These are phyloP conservation scores for Lachnellula cervina DNA, from an alignment of 2,329 filamentous ascomycete genomes.

Conservation along the genomic window DNA sequence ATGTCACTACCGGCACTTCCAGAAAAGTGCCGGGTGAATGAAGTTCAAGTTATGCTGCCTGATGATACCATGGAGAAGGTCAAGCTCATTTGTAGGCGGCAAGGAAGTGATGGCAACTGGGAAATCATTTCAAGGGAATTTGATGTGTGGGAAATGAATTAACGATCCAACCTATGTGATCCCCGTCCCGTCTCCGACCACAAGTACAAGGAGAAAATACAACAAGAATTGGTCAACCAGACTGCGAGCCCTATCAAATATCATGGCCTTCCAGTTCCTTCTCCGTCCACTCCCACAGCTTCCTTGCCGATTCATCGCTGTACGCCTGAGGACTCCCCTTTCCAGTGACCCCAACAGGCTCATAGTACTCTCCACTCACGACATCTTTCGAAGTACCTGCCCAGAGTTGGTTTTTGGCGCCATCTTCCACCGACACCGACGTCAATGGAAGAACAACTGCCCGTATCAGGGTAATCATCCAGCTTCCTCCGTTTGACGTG, in stretches of 20 bases:
- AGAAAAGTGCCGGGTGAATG: slow-evolving; percentile 17
- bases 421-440: slow-evolving; percentile 20
- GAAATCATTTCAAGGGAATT: not conserved
- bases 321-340: not conserved
- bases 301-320: not conserved
- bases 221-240: no score
- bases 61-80: not conserved
- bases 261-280: not conserved
- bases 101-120: not conserved
- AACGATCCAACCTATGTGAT: not conserved
- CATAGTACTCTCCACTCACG: slow-evolving; percentile 32
- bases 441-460: not conserved
- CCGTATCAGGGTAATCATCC: not conserved
- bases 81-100: not conserved
- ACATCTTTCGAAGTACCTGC: slow-evolving; percentile 31
- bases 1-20: slow-evolving; percentile 18
- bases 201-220: no score
- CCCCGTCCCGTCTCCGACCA: not conserved
- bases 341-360: not conserved
- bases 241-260: not conserved
- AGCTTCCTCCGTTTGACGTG: slow-evolving; percentile 1
- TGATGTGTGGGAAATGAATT: not conserved
- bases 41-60: slow-evolving; percentile 13
- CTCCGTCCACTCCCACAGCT: slow-evolving; percentile 1
- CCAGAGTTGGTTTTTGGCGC: slow-evolving; percentile 39